A percentile compares a stretch with the other conserved stretches of the same genome.
Evolutionary conservation across 306 rosid genomes (phyloP).

Genomic region (Alnus rubra): DNA sequence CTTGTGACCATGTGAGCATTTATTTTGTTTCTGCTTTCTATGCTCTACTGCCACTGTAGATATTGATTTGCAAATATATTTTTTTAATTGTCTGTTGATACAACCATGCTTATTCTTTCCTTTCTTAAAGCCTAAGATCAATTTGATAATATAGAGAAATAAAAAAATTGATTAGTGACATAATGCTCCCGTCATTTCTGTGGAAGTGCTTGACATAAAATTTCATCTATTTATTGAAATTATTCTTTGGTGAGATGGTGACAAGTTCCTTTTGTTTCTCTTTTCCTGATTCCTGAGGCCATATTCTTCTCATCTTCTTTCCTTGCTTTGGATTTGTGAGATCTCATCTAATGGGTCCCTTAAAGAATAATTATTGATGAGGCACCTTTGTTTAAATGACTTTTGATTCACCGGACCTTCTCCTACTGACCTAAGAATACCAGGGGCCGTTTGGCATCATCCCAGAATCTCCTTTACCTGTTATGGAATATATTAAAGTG

Average conservation of each 20-base stretch:
- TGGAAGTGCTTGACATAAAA: conserved; percentile 26
- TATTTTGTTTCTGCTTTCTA: background rate
- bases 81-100: conserved; percentile 7
- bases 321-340: conserved; percentile 48
- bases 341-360: conserved; percentile 55
- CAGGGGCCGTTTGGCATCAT: conserved; percentile 70
- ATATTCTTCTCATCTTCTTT: conserved; percentile 74
- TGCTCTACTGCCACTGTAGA: conserved; percentile 25
- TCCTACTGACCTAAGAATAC: conserved; percentile 45
- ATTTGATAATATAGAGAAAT: background rate
- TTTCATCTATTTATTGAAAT: conserved; percentile 32
- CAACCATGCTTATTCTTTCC: conserved; percentile 26
- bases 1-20: background rate
- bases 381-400: conserved; percentile 60
- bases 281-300: conserved; percentile 83
- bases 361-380: conserved; percentile 70
- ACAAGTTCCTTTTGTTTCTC: conserved; percentile 81
- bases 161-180: conserved; percentile 33
- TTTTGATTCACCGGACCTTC: conserved; percentile 75
- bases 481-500: conserved; percentile 83
- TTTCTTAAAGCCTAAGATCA: conserved; percentile 12
- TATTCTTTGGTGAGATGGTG: conserved; percentile 63
- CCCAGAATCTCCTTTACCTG: conserved; percentile 81
- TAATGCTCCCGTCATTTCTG: conserved; percentile 53
- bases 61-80: background rate